Conservation (phyloP, 345 rosid genomes). For the Eucalyptus tenuipes region DNA sequence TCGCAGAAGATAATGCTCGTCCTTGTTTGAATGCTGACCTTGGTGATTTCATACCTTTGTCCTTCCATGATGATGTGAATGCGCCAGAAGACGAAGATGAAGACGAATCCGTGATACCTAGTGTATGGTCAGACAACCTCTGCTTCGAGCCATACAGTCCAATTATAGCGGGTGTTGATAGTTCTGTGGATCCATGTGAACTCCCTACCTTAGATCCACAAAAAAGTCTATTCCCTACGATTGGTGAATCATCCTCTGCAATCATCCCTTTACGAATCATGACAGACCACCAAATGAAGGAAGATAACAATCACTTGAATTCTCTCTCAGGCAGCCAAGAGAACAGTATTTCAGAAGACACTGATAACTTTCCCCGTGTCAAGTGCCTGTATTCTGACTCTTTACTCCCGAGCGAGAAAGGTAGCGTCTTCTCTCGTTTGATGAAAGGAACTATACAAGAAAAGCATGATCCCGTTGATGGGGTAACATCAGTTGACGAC, state of each 20-base stretch:
- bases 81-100: neutral
- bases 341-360: neutral
- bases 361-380: neutral
- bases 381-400: conserved; percentile 1
- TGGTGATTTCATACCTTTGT: conserved; percentile 17
- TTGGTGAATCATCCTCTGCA: neutral
- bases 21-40: neutral
- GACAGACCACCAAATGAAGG: neutral
- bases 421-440: conserved; percentile 12
- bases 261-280: neutral
- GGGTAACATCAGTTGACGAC: neutral
- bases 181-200: neutral
- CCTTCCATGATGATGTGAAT: neutral
- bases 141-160: neutral
- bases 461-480: neutral
- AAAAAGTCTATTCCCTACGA: neutral
- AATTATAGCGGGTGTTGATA: neutral
- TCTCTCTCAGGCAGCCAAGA: neutral
- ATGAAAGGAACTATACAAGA: neutral
- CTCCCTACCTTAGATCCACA: neutral
- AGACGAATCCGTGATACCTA: neutral
- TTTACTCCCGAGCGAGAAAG: neutral
- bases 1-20: neutral
- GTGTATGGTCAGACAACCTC: neutral
- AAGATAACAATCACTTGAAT: neutral